These are phyloP conservation scores for Chrysopogon serrulatus DNA, from an alignment of 176 grass and related monocot species.

Conservation along the genomic window DNA sequence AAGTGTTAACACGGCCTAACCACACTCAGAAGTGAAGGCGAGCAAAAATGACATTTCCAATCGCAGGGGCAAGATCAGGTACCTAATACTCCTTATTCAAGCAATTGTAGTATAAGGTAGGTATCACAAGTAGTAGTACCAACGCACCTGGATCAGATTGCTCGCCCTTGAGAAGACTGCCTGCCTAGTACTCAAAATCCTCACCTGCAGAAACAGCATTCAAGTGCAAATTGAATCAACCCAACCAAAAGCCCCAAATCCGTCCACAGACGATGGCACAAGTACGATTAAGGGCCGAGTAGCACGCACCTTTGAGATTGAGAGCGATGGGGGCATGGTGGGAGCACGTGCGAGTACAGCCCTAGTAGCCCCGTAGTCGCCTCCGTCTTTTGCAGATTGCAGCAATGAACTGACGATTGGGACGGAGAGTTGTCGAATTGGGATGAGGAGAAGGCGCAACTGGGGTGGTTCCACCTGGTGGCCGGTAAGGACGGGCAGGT, in stretches of 20 bases:
- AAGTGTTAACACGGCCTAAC: background rate
- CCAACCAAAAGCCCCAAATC: background rate
- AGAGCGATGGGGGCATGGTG: conserved; percentile 56
- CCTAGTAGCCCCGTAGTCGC: background rate
- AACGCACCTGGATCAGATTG: conserved; percentile 45
- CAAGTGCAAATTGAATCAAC: background rate
- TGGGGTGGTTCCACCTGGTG: no score
- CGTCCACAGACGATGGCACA: background rate
- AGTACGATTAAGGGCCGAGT: background rate
- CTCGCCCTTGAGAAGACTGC: conserved; percentile 47
- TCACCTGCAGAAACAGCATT: background rate
- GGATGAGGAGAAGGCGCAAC: no score
- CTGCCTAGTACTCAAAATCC: conserved; percentile 46
- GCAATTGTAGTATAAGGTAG: background rate
- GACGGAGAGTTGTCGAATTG: no score
- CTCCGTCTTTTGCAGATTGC: background rate
- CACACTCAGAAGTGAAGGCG: background rate
- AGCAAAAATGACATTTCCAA: background rate
- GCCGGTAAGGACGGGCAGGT: no score
- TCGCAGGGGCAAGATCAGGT: background rate
- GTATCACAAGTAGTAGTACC: background rate
- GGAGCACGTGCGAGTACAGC: conserved; percentile 58
- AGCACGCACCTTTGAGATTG: conserved; percentile 55
- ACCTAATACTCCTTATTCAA: background rate
- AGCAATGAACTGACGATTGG: background rate